These are phyloP conservation scores for Athelia psychrophila DNA, from an alignment of 1,284 basidiomycete genomes.

Conservation along the genomic window DNA sequence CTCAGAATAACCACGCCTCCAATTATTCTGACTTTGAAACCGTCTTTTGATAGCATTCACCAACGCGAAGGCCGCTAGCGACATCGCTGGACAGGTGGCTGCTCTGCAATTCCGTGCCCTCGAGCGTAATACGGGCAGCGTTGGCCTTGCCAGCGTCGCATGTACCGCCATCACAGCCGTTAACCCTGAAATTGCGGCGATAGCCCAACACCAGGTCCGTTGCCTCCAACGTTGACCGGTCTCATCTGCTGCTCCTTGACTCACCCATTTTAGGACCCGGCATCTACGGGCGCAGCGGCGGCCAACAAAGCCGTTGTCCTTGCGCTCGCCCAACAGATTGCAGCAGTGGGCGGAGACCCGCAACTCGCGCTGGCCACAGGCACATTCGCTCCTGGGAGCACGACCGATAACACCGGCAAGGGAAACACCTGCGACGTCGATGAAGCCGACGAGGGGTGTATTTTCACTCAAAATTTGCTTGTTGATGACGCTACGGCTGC, in stretches of 20 bases:
- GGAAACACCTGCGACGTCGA: slow-evolving; percentile 52
- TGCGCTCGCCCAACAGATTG: slow-evolving; percentile 60
- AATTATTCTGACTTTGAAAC: too few species aligned
- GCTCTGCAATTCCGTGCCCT: slow-evolving; percentile 65
- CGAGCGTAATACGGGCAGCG: slow-evolving; percentile 61
- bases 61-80: slow-evolving; percentile 61
- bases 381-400: slow-evolving; percentile 59
- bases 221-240: too few species aligned
- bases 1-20: background rate
- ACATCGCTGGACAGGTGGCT: slow-evolving; percentile 54
- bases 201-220: slow-evolving; percentile 58
- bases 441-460: slow-evolving; percentile 57
- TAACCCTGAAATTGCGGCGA: slow-evolving; percentile 67
- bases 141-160: slow-evolving; percentile 45
- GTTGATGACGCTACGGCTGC: slow-evolving; percentile 55
- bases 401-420: slow-evolving; percentile 48
- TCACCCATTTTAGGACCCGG: slow-evolving; percentile 43
- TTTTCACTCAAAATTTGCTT: slow-evolving; percentile 60
- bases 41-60: slow-evolving; percentile 66
- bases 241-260: background rate
- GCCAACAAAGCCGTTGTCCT: slow-evolving; percentile 62
- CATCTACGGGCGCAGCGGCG: slow-evolving; percentile 52
- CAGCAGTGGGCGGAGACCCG: slow-evolving; percentile 61
- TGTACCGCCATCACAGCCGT: slow-evolving; percentile 56
- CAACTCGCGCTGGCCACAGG: slow-evolving; percentile 58